Conservation (phyloP, 768 basidiomycete genomes). For the Atractiella rhizophila region DNA sequence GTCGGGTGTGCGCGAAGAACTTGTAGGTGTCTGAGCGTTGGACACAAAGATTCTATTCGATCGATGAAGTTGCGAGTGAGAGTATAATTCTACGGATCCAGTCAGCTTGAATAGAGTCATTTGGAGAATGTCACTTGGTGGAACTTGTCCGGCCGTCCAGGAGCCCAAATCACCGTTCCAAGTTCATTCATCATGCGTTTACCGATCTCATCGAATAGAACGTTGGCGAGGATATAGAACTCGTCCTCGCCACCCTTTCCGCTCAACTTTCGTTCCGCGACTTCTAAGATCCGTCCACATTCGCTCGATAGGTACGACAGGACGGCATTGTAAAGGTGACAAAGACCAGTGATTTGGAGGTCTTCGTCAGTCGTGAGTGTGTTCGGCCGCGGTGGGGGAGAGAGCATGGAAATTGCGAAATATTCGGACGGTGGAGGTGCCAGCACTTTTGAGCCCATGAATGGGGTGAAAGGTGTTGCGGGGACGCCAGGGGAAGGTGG, state of each 20-base stretch:
- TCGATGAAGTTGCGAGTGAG: slow-evolving; percentile 57
- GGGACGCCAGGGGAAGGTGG: slow-evolving; percentile 31
- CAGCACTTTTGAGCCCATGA: background rate
- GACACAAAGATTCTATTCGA: slow-evolving; percentile 56
- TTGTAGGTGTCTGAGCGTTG: slow-evolving; percentile 42
- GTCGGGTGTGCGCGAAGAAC: slow-evolving; percentile 46
- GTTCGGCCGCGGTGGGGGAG: slow-evolving; percentile 52
- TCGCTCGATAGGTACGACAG: slow-evolving; percentile 57
- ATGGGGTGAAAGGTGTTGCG: slow-evolving; percentile 18
- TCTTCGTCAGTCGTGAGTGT: slow-evolving; percentile 46
- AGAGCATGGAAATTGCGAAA: too few relatives aligned
- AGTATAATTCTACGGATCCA: slow-evolving; percentile 43
- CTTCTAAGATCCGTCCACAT: slow-evolving; percentile 44
- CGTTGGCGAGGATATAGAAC: slow-evolving; percentile 65
- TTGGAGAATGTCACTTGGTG: slow-evolving; percentile 33
- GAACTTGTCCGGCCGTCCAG: slow-evolving; percentile 70
- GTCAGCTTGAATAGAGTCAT: background rate
- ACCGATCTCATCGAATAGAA: slow-evolving; percentile 68
- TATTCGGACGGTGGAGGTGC: too few relatives aligned
- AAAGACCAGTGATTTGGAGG: too few relatives aligned
- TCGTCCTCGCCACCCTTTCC: slow-evolving; percentile 21
- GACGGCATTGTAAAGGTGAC: slow-evolving; percentile 52
- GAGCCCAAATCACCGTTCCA: slow-evolving; percentile 61
- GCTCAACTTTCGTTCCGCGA: slow-evolving; percentile 43
- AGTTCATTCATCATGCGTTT: slow-evolving; percentile 59